Conservation (phyloP, 2,329 filamentous ascomycete genomes). For the Botrytis fabae region DNA sequence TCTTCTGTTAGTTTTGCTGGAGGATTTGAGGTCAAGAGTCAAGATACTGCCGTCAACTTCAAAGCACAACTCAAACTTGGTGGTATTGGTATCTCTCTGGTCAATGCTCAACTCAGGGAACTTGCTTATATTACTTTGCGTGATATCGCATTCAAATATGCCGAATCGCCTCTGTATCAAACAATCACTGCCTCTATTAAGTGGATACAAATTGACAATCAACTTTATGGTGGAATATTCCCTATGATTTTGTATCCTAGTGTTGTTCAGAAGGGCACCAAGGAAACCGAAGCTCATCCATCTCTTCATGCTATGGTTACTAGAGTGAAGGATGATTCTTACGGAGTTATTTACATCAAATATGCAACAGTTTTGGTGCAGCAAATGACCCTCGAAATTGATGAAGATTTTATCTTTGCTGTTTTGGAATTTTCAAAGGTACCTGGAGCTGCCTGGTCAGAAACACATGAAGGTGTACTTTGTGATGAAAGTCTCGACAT, state of each 20-base stretch:
- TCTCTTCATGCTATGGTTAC: slow-evolving; percentile 91
- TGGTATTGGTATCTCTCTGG: slow-evolving; percentile 87
- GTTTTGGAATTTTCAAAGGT: slow-evolving; percentile 93
- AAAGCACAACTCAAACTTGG: slow-evolving; percentile 84
- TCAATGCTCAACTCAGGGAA: slow-evolving; percentile 90
- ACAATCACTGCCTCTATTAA: slow-evolving; percentile 89
- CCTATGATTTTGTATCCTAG: slow-evolving; percentile 96
- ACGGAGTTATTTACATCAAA: slow-evolving; percentile 97
- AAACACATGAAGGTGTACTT: slow-evolving; percentile 73
- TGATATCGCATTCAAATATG: slow-evolving; percentile 87
- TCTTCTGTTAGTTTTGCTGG: slow-evolving; percentile 55
- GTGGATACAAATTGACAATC: slow-evolving; percentile 99
- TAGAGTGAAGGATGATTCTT: slow-evolving; percentile 95
- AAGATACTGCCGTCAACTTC: slow-evolving; percentile 86
- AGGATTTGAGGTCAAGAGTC: slow-evolving; percentile 91
- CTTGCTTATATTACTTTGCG: slow-evolving; percentile 91
- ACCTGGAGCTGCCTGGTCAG: slow-evolving; percentile 83
- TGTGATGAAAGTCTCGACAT: slow-evolving; percentile 90
- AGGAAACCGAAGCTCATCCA: slow-evolving; percentile 93
- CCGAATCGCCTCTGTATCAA: slow-evolving; percentile 90
- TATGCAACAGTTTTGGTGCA: slow-evolving; percentile 92
- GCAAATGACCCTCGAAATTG: slow-evolving; percentile 96
- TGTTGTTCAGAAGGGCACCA: slow-evolving; percentile 90
- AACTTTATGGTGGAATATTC: slow-evolving; percentile 97
- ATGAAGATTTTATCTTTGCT: slow-evolving; percentile 97